Base-by-base conservation (phyloP, 2,329 filamentous ascomycete genomes). In the Monosporascus sp. region DNA sequence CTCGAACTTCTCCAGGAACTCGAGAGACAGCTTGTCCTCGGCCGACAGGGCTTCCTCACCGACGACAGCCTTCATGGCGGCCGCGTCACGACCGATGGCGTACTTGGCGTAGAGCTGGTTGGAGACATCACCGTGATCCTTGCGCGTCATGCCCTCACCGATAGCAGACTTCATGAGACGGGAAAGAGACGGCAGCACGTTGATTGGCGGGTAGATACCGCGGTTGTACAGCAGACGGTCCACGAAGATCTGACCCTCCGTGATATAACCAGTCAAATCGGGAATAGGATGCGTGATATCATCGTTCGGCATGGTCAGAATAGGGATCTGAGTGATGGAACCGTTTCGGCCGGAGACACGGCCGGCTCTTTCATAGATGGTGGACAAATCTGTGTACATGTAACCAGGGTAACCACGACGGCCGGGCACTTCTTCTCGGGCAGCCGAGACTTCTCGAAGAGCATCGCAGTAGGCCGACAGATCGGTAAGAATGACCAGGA, bases 371-470 rank as follows among this genome's bases (percentile, higher is more conserved):
- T 99, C 94, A 81, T 99, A 99, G 67, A 99, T 97, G 69, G 94
- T 99, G 55, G 94, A 97, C 86, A 99, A 89, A 85, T 99, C 95
- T 64, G 94, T 99, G 81, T 99, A 99, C 94, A 99, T 99, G 83
- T 99, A 99, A 89, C 94, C 94, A 51, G 94, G 94, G 79, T 94
- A 99, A 83, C 94, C 94, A 86, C 94, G 93, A 74, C 94, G 93
- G 81, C 94, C 94, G 41, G 94, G 94, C 44, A 99, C 94, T 86
- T 99, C 94, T 82, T 99, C 94, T 78, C 94, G 86, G 51, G 94
- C 94, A 51, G 94, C 93, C 15, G 94, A 99, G 49, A 99, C 94
- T 77, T 99, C 94, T 84, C 94, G 94, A 61, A 99, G 87, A 61
- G 94, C 95, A 74, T 99, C 94, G 73, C 95, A 99, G 82, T 99